Conservation (phyloP, 164 flowering plant species). For the Santalum album region DNA sequence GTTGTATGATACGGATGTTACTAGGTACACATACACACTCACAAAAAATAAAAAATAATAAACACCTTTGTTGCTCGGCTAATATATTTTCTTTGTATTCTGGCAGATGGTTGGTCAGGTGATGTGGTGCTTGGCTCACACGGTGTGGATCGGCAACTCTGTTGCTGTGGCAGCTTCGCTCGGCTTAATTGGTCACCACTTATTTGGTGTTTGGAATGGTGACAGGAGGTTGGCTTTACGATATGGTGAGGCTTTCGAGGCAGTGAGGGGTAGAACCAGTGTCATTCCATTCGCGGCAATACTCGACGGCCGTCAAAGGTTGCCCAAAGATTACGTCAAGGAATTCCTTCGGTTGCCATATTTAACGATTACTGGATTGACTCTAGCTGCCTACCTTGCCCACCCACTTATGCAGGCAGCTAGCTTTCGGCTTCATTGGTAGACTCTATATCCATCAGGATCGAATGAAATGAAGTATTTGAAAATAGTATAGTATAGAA, state of each 20-base stretch:
- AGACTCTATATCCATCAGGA: slow-evolving; percentile 49
- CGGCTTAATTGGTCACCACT: slow-evolving; percentile 86
- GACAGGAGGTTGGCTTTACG: slow-evolving; percentile 67
- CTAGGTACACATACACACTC: no score
- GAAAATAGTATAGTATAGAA: no score
- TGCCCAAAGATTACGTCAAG: slow-evolving; percentile 77
- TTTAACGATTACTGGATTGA: slow-evolving; percentile 54
- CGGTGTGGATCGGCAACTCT: slow-evolving; percentile 87
- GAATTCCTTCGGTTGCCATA: slow-evolving; percentile 78
- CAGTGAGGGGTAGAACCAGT: slow-evolving; percentile 70
- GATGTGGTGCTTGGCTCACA: slow-evolving; percentile 95
- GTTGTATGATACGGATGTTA: no score
- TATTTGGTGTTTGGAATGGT: slow-evolving; percentile 97
- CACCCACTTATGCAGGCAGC: slow-evolving; percentile 91
- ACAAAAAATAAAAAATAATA: no score
- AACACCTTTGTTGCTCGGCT: no score
- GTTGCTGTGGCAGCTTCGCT: slow-evolving; percentile 86
- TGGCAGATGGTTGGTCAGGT: slow-evolving; percentile 94
- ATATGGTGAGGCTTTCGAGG: slow-evolving; percentile 76
- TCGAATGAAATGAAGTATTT: no score
- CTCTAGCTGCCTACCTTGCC: slow-evolving; percentile 70
- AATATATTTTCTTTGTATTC: neutral
- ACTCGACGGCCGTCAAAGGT: slow-evolving; percentile 82
- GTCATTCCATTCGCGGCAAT: slow-evolving; percentile 90
- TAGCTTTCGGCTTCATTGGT: slow-evolving; percentile 87